Evolutionary conservation across 805 yeast species (phyloP).

Genomic region (Vanderwaltozyma tropicalis): DNA sequence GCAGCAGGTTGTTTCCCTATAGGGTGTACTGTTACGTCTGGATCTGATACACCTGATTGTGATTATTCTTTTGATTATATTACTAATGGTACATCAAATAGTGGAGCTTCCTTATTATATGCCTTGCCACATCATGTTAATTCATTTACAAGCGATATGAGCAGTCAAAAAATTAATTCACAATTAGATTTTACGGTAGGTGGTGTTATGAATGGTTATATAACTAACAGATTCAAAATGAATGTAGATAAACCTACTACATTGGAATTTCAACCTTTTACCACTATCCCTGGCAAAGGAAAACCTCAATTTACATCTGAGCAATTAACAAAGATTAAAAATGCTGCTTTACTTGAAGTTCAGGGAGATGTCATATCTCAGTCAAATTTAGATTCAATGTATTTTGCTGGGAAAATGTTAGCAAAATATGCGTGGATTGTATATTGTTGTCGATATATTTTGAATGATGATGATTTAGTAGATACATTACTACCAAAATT

Average conservation of each 20-base stretch:
- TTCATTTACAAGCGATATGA: conserved; percentile 31
- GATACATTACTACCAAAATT: conserved; percentile 42
- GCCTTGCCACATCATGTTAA: conserved; percentile 60
- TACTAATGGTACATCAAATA: conserved; percentile 36
- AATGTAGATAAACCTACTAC: conserved; percentile 35
- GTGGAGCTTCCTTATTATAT: conserved; percentile 39
- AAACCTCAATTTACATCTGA: conserved; percentile 20
- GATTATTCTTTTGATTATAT: conserved; percentile 36
- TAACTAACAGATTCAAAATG: conserved; percentile 33
- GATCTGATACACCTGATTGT: conserved; percentile 30
- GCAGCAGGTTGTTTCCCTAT: conserved; percentile 57
- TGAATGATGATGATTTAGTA: conserved; percentile 46
- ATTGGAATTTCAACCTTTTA: conserved; percentile 38
- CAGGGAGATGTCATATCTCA: conserved; percentile 32
- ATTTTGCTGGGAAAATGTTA: conserved; percentile 76
- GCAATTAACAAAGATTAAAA: conserved; percentile 24
- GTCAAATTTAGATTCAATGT: conserved; percentile 67
- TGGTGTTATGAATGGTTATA: conserved; percentile 38
- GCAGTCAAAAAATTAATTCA: conserved; percentile 9
- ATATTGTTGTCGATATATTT: conserved; percentile 55
- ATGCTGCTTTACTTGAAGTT: conserved; percentile 30
- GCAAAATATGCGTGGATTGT: conserved; percentile 84
- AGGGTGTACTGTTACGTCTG: conserved; percentile 35
- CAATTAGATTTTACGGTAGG: conserved; percentile 39
- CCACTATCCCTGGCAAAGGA: conserved; percentile 25